Conservation (phyloP, 2,329 filamentous ascomycete genomes). For the Colletotrichum sp. region DNA sequence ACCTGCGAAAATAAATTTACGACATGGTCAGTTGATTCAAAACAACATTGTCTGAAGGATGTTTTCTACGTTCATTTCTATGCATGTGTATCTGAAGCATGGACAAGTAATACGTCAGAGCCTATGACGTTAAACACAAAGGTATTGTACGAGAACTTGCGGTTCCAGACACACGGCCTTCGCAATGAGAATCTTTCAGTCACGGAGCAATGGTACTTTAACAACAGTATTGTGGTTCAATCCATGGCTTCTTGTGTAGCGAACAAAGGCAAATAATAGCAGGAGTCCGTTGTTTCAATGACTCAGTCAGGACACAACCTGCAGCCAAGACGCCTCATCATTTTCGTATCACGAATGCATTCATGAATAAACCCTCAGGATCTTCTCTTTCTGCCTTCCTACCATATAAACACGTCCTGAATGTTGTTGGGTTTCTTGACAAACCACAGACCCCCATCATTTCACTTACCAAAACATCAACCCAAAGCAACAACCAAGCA, state of each 20-base stretch:
- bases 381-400: background rate
- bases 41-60: background rate
- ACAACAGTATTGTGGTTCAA: background rate
- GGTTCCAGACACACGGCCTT: background rate
- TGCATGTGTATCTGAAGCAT: background rate
- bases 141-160: background rate
- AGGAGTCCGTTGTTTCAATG: no score
- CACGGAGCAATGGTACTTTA: background rate
- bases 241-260: background rate
- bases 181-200: background rate
- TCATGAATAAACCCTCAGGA: background rate
- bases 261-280: background rate
- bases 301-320: background rate
- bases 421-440: no score
- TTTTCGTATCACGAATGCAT: background rate
- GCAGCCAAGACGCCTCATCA: background rate
- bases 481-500: background rate
- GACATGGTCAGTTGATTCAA: no score
- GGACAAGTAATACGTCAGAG: background rate
- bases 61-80: rapidly evolving
- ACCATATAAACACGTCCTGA: background rate
- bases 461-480: background rate
- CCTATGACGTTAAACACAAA: background rate
- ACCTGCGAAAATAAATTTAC: no score
- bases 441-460: background rate